phyloP scores from a whole-genome alignment of 257 asterid genomes.

The Forsythia suspensa region DNA sequence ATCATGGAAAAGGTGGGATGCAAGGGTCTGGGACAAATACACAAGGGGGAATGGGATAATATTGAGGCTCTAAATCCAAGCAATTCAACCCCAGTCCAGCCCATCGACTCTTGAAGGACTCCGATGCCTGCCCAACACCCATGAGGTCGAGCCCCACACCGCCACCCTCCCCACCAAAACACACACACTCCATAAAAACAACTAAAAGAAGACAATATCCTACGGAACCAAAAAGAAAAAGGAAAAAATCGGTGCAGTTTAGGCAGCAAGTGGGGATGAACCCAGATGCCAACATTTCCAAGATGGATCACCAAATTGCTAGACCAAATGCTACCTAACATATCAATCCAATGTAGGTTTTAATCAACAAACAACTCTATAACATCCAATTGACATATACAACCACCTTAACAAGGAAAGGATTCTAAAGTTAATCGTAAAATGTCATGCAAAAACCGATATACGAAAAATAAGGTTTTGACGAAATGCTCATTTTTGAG shows the following conservation, averaged over 20 bases:
- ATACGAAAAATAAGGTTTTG: not conserved
- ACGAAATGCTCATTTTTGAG: not conserved
- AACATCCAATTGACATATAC: not conserved
- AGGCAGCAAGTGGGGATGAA: not conserved
- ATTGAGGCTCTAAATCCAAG: not conserved
- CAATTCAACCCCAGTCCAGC: not conserved
- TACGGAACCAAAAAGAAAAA: not conserved
- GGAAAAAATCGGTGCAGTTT: not conserved
- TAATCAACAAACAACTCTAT: not conserved
- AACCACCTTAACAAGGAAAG: not conserved
- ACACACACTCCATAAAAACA: not conserved
- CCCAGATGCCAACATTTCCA: not conserved
- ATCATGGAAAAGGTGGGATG: no score
- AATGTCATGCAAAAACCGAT: not conserved
- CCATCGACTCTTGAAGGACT: not conserved
- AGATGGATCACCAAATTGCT: not conserved
- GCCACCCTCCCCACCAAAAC: not conserved
- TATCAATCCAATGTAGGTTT: not conserved
- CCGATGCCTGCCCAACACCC: not conserved
- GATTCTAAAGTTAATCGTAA: not conserved
- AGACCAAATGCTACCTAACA: not conserved
- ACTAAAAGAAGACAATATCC: not conserved
- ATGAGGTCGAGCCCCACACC: not conserved
- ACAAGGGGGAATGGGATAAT: not conserved
- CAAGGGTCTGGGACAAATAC: not conserved